Conservation (phyloP, 2,329 filamentous ascomycete species). For the Purpureocillium lavendulum region DNA sequence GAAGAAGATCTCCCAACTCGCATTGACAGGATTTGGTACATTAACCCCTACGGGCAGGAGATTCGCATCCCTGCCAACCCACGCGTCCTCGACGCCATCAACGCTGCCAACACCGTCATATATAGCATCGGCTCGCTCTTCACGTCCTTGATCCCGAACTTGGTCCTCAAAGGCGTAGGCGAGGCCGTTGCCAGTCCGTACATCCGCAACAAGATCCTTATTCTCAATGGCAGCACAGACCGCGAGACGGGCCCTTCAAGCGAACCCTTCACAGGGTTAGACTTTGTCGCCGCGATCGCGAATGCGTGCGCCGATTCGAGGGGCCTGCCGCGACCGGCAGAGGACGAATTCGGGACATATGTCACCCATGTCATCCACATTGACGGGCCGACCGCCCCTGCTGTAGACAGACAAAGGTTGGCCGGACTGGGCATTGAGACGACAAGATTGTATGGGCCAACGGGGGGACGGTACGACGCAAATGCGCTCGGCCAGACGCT, state of each 20-base stretch:
- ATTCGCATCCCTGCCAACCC: slow-evolving; percentile 80
- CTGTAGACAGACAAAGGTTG: slow-evolving; percentile 59
- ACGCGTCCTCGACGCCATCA: slow-evolving; percentile 63
- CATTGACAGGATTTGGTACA: slow-evolving; percentile 87
- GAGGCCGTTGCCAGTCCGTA: slow-evolving; percentile 37
- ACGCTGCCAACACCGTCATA: slow-evolving; percentile 58
- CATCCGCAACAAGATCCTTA: slow-evolving; percentile 64
- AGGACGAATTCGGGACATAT: slow-evolving; percentile 53
- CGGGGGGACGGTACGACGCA: slow-evolving; percentile 62
- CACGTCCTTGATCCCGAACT: slow-evolving; percentile 76
- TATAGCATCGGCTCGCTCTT: slow-evolving; percentile 95
- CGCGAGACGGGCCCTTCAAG: slow-evolving; percentile 72
- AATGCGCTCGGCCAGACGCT: slow-evolving; percentile 66
- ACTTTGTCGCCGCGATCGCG: slow-evolving; percentile 76
- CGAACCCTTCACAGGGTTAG: slow-evolving; percentile 60
- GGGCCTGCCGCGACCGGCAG: slow-evolving; percentile 28
- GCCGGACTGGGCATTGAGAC: slow-evolving; percentile 64
- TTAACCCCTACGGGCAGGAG: slow-evolving; percentile 97
- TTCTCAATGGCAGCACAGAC: slow-evolving; percentile 77
- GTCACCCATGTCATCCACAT: slow-evolving; percentile 81
- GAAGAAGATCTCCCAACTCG: slow-evolving; percentile 69
- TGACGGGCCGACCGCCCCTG: slow-evolving; percentile 60
- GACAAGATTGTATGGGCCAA: slow-evolving; percentile 67
- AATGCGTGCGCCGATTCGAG: slow-evolving; percentile 65
- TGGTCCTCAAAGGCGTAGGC: slow-evolving; percentile 69